Evolutionary conservation across 371 early-diverging fungal species (phyloP).

Genomic region (Batkoa obscura): DNA sequence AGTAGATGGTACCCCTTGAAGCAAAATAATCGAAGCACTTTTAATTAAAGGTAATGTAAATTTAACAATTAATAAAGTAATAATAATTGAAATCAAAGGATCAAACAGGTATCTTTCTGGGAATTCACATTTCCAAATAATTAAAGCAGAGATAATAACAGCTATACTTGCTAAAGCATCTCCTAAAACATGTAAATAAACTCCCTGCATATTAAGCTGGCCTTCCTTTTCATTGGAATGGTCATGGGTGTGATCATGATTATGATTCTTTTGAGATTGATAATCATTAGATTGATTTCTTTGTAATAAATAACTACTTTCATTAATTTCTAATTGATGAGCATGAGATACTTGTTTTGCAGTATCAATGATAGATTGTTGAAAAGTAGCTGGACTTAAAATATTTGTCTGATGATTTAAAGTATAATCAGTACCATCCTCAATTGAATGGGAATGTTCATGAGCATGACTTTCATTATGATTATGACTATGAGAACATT

Average conservation of each 20-base stretch:
- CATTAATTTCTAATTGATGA: slow-evolving; percentile 5
- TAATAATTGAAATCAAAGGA: slow-evolving; percentile 28
- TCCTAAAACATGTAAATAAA: slow-evolving; percentile 87
- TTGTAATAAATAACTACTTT: neutral
- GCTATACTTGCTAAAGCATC: slow-evolving; percentile 87
- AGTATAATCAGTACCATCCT: slow-evolving; percentile 12
- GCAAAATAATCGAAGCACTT: slow-evolving; percentile 56
- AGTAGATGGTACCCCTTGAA: slow-evolving; percentile 64
- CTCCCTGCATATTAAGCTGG: slow-evolving; percentile 75
- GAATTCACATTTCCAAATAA: slow-evolving; percentile 52
- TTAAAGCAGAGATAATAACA: slow-evolving; percentile 64
- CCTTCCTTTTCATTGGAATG: slow-evolving; percentile 19
- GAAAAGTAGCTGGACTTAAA: neutral
- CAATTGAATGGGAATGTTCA: slow-evolving; percentile 13
- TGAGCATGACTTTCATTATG: slow-evolving; percentile 16
- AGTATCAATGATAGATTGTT: slow-evolving; percentile 3
- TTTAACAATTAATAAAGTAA: slow-evolving; percentile 27
- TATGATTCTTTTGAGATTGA: slow-evolving; percentile 8
- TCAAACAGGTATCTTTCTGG: slow-evolving; percentile 59
- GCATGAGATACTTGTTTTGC: slow-evolving; percentile 8
- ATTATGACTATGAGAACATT: slow-evolving; percentile 12
- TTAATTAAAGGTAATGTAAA: slow-evolving; percentile 43
- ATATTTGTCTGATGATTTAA: neutral
- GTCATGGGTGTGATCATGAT: slow-evolving; percentile 21
- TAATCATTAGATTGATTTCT: slow-evolving; percentile 7